Evolutionary conservation across 2,329 filamentous ascomycete species (phyloP).

Genomic region (Apiospora rasikravindrae): DNA sequence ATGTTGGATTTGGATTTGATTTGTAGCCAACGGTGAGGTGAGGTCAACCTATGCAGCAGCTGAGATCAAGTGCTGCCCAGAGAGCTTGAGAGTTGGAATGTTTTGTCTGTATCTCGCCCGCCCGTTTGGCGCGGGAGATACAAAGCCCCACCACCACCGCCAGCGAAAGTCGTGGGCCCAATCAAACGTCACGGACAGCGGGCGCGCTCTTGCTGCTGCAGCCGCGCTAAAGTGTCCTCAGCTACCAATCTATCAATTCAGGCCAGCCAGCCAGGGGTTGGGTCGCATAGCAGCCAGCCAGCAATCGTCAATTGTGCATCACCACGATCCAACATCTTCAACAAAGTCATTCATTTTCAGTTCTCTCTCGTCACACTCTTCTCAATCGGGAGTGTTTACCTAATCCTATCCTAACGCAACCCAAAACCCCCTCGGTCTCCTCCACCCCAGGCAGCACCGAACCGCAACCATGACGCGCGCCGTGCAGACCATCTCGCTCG

Average conservation of each 20-base stretch:
- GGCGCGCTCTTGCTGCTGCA: not conserved
- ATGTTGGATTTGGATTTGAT: not conserved
- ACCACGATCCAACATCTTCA: conserved; percentile 1
- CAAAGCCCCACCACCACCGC: not conserved
- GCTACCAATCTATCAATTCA: not conserved
- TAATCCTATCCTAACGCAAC: not conserved
- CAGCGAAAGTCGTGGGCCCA: not conserved
- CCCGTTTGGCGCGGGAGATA: conserved; percentile 1
- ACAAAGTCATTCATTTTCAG: not conserved
- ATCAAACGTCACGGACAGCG: not conserved
- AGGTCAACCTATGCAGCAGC: not conserved
- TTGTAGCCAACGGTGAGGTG: not conserved
- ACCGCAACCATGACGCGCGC: conserved; percentile 82
- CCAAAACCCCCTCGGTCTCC: not conserved
- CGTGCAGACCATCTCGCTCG: conserved; percentile 87
- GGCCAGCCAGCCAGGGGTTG: conserved; percentile 3
- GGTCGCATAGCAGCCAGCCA: conserved; percentile 7
- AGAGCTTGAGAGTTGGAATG: no score
- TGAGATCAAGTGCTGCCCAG: not conserved
- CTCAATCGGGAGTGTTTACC: not conserved
- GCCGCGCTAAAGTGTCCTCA: conserved; percentile 13
- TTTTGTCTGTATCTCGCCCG: not conserved
- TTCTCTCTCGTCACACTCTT: not conserved
- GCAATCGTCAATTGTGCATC: not conserved
- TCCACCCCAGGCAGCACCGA: not conserved